Percentiles rank a stretch among this genome's conserved stretches.
These are phyloP conservation scores for Diaporthe capsici DNA, from an alignment of 2,329 filamentous ascomycete genomes.

Conservation along the genomic window DNA sequence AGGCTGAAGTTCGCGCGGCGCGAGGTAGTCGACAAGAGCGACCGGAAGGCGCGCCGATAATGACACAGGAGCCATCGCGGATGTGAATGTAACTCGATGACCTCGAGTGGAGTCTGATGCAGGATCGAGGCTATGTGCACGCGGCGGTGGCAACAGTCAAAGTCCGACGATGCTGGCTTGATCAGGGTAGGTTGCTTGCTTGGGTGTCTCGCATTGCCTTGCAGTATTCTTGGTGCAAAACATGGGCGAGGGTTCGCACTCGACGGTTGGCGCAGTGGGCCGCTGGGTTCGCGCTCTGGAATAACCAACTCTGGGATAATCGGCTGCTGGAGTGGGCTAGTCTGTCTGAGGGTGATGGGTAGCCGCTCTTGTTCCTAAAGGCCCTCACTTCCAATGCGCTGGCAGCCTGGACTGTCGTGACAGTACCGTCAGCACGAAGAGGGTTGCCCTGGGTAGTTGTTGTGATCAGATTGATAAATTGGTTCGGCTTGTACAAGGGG, in stretches of 20 bases:
- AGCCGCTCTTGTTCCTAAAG: not conserved
- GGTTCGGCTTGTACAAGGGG: not conserved
- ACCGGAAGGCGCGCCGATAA: slow-evolving; percentile 30
- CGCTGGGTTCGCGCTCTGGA: not conserved
- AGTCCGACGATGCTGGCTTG: not conserved
- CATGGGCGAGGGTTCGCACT: slow-evolving; percentile 11
- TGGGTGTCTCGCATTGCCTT: slow-evolving; percentile 35
- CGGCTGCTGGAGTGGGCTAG: not conserved
- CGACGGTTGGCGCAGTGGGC: not conserved
- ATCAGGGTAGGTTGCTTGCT: slow-evolving; percentile 26
- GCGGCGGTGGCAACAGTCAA: not conserved
- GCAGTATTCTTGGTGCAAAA: slow-evolving; percentile 16
- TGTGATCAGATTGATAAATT: not conserved
- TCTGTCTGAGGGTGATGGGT: not conserved
- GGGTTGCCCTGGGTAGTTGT: not conserved
- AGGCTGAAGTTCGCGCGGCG: slow-evolving; percentile 21
- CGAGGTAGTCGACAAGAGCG: slow-evolving; percentile 16
- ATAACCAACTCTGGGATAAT: too few species aligned
- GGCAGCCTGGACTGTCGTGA: not conserved
- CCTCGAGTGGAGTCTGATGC: not conserved
- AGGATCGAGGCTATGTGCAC: slow-evolving; percentile 8
- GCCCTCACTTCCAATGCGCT: not conserved
- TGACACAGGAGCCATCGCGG: slow-evolving; percentile 37
- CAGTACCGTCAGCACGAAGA: not conserved
- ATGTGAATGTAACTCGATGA: slow-evolving; percentile 16